These are phyloP conservation scores for Skeletonema grethae DNA, from an alignment of 108 stramenopile genomes.

Conservation along the genomic window DNA sequence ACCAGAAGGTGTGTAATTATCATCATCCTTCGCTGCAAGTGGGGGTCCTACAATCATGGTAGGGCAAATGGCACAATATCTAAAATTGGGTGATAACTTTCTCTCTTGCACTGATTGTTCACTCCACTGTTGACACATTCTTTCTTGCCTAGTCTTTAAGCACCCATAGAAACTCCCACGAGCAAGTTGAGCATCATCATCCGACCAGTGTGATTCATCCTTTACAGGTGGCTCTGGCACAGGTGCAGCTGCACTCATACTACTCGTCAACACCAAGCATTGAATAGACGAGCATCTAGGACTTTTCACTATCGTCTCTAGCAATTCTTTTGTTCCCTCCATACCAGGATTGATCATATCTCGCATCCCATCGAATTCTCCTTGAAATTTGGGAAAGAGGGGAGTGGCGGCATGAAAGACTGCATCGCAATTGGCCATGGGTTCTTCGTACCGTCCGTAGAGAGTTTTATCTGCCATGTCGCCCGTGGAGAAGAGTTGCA, in stretches of 20 bases:
- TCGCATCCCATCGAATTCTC: conserved; percentile 31
- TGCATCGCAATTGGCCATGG: conserved; percentile 26
- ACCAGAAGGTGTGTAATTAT: conserved; percentile 22
- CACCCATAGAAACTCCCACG: conserved; percentile 32
- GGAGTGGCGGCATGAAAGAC: conserved; percentile 47
- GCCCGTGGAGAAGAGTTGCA: conserved; percentile 44
- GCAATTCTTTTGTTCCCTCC: conserved; percentile 26
- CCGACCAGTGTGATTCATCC: conserved; percentile 38
- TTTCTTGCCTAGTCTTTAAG: conserved; percentile 37
- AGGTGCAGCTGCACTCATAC: conserved; percentile 41
- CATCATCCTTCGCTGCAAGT: not conserved
- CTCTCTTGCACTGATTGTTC: conserved; percentile 7
- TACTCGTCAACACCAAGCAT: conserved; percentile 29
- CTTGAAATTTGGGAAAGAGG: conserved; percentile 20
- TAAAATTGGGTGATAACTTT: conserved; percentile 7
- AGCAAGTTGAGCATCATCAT: conserved; percentile 21
- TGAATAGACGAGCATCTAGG: conserved; percentile 6
- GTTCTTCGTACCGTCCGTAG: conserved; percentile 16
- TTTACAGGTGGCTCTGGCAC: conserved; percentile 24
- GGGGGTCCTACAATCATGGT: conserved; percentile 36
- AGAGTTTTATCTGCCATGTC: conserved; percentile 25
- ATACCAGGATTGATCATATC: conserved; percentile 39
- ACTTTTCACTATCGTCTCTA: conserved; percentile 8
- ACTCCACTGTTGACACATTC: conserved; percentile 24
- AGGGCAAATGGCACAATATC: conserved; percentile 29